Evolutionary conservation across 495 filamentous ascomycete genomes (phyloP), one percentile per base, ranked within the genome.

Genomic region (Lepidopterella palustris): DNA sequence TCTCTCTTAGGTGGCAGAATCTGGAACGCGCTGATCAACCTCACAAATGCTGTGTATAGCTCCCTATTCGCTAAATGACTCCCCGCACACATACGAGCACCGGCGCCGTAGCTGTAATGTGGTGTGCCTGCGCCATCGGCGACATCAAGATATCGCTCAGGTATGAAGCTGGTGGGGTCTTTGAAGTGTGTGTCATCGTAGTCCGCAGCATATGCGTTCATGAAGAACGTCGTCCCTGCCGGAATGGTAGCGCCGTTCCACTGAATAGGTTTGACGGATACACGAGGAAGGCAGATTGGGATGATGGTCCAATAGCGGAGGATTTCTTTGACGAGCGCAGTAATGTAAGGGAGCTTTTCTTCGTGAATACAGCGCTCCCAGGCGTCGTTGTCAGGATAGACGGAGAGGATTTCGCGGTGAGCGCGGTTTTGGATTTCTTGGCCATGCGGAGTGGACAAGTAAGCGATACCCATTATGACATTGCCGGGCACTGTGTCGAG

Each of bases 261-360:
- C 28, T 74, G 67, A 47, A 88, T 84, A 52, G 84, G 81, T 66
- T 85, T 85, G 69, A 83, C 82, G 61, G 74, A 83, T 24, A 79
- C 79, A 4, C 85, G 77, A 0, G 86, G 86, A 5, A 89, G 76
- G 61, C 84, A 86, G 62, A 88, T 84, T 10, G 86, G 84, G 62
- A 88, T 83, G n/a, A 89, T 85, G 2, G 81, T 85, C 79, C 81
- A 89, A 74, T 81, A 89, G 57, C 86, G 79, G 11, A 88, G 77
- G 26, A 80, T 80, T 68, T 89, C 86, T 63, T 87, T 86, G 52
- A 85, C 82, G 35, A 89, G 65, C 0, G 86, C 85, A 0, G 83
- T 84, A 35, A 89, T 73, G 64, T 89, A 89, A 18, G 82, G 81
- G 0, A 88, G 79, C 60, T 87, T 88, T 59, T 87, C 85, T 66